A percentile compares a stretch with the other conserved stretches of the same genome.
These are phyloP conservation scores for Parietichytrium sp. DNA, from an alignment of 108 stramenopile species.

Conservation along the genomic window DNA sequence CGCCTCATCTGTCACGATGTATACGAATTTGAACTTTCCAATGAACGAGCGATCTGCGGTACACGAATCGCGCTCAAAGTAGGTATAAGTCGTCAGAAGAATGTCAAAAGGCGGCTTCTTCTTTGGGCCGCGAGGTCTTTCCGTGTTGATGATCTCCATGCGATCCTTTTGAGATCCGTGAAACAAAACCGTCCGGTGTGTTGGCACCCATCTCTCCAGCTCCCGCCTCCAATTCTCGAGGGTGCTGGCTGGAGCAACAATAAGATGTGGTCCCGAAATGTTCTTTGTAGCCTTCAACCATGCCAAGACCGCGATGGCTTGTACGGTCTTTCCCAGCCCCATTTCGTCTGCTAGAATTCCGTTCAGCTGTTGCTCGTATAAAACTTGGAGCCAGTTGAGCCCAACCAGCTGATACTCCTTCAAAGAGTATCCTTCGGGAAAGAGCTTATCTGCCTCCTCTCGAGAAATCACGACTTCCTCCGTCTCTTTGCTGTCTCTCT, in stretches of 20 bases:
- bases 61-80: constrained; percentile 70
- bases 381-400: neutral
- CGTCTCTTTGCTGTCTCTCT: neutral
- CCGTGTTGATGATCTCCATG: constrained; percentile 57
- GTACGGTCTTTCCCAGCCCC: constrained; percentile 55
- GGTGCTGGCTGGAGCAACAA: constrained; percentile 91
- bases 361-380: neutral
- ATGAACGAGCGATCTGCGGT: constrained; percentile 58
- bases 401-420: constrained; percentile 41
- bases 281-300: constrained; percentile 82
- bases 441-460: neutral
- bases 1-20: constrained; percentile 73
- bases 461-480: neutral
- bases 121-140: neutral
- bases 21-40: constrained; percentile 71
- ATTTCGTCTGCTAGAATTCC: constrained; percentile 53
- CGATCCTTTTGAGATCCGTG: constrained; percentile 70
- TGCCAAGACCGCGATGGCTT: constrained; percentile 50
- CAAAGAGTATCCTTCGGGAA: neutral
- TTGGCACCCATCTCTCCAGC: constrained; percentile 82
- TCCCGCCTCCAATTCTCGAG: constrained; percentile 98
- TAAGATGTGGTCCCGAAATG: constrained; percentile 82
- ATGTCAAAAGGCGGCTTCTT: constrained; percentile 61
- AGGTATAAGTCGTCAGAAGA: constrained; percentile 75
- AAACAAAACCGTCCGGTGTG: constrained; percentile 58